These are phyloP conservation scores for Phytophthora pluvialis DNA, from an alignment of 352 stramenopile species.

Conservation along the genomic window DNA sequence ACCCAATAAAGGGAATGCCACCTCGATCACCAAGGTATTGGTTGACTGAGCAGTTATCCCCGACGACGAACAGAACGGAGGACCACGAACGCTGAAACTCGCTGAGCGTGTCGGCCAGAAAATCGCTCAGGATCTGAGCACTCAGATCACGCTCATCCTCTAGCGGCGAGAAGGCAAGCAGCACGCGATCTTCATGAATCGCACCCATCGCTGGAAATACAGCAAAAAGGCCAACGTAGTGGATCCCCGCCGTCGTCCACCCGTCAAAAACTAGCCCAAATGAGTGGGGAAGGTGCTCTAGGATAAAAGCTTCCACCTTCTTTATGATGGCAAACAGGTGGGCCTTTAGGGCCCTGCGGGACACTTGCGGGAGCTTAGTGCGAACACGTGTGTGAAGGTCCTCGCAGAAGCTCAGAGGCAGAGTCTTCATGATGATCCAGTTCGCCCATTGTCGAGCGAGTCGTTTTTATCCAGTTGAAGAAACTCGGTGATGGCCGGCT, in stretches of 20 bases:
- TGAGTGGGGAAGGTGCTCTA: too few species aligned
- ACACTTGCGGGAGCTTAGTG: too few species aligned
- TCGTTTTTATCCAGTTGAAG: too few species aligned
- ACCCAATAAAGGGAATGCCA: conserved; percentile 1
- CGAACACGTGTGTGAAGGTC: too few species aligned
- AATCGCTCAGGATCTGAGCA: not conserved
- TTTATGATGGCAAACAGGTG: too few species aligned
- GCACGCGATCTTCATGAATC: not conserved
- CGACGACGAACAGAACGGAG: not conserved
- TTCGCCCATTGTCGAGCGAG: too few species aligned
- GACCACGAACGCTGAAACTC: not conserved
- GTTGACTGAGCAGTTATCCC: conserved; percentile 6
- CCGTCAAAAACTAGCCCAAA: conserved; percentile 8
- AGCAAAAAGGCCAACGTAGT: conserved; percentile 4
- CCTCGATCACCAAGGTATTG: not conserved
- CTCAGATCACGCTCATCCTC: too few species aligned
- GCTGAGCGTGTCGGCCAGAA: not conserved
- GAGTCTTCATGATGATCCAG: too few species aligned
- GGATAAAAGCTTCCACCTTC: too few species aligned
- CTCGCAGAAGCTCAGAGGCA: too few species aligned
- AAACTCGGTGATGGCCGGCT: too few species aligned
- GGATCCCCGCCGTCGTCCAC: not conserved
- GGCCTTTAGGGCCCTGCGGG: too few species aligned
- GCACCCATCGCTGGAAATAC: not conserved
- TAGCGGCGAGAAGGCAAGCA: not conserved